Percentiles rank a stretch among this genome's conserved stretches.
phyloP scores from a whole-genome alignment of 306 rosid species.

The Cicer chorassanicum region DNA sequence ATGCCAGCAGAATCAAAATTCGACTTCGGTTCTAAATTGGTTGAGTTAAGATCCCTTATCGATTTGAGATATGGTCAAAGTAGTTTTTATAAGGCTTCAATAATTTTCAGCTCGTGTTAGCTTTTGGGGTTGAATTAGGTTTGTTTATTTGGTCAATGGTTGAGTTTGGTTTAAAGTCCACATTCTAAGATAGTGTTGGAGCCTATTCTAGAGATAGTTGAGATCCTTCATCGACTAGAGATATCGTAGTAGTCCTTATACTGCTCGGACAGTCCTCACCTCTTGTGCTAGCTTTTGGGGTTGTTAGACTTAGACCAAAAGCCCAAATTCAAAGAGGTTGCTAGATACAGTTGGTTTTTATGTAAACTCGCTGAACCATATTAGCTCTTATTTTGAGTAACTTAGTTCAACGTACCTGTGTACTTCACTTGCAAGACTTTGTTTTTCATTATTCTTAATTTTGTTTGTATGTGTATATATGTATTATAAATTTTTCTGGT shows the following conservation, averaged over 20 bases:
- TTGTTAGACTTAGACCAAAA: background rate
- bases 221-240: background rate
- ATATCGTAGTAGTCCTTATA: background rate
- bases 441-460: conserved; percentile 3
- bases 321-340: background rate
- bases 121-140: background rate
- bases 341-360: background rate
- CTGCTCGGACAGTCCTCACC: background rate
- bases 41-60: background rate
- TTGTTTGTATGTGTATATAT: no score
- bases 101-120: background rate
- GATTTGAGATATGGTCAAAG: background rate
- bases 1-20: background rate
- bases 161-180: background rate
- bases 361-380: conserved; percentile 1
- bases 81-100: background rate
- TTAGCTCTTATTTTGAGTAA: conserved; percentile 1
- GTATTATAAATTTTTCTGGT: background rate
- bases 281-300: background rate
- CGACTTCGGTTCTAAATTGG: conserved; percentile 2
- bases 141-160: background rate
- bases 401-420: background rate
- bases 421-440: background rate
- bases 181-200: background rate
- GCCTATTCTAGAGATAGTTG: background rate